Evolutionary conservation across 129 eudicot species (phyloP).

Genomic region (Chrysanthemum makinoi): DNA sequence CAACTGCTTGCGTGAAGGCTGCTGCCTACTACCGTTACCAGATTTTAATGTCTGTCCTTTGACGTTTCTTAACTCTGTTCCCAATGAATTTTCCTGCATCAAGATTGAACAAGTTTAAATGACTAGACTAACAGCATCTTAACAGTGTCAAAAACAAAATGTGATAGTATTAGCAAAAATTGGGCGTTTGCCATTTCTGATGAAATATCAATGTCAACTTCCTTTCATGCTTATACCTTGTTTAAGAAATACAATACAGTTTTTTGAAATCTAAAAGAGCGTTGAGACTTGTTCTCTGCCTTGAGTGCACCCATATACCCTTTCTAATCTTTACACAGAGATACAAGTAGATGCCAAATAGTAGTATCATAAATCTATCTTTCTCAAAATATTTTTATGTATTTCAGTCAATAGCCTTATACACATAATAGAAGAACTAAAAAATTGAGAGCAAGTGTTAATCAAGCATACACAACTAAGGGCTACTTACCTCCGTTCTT

Average conservation of each 20-base stretch:
- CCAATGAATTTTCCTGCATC: slow-evolving; percentile 55
- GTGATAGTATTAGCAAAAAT: too few relatives aligned
- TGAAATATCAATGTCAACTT: too few relatives aligned
- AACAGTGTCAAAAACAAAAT: too few relatives aligned
- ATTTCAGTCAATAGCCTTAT: slow-evolving; percentile 15
- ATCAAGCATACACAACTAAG: slow-evolving; percentile 7
- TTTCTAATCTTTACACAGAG: not conserved
- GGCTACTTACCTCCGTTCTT: slow-evolving; percentile 64
- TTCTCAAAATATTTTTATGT: not conserved
- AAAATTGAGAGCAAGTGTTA: slow-evolving; percentile 1
- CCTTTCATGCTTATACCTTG: too few relatives aligned
- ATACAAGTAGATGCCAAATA: slow-evolving; percentile 1
- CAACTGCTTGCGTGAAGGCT: slow-evolving; percentile 67
- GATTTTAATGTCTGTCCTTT: slow-evolving; percentile 61
- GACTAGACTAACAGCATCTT: too few relatives aligned
- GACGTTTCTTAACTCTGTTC: slow-evolving; percentile 52
- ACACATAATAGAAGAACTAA: not conserved
- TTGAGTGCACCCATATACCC: too few relatives aligned
- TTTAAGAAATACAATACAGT: too few relatives aligned
- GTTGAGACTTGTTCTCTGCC: too few relatives aligned
- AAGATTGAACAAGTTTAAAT: not conserved
- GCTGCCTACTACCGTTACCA: slow-evolving; percentile 56
- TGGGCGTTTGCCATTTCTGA: too few relatives aligned
- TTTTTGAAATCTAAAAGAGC: too few relatives aligned
- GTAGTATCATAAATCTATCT: not conserved